Evolutionary conservation across 441 rosid species (phyloP).

Genomic region (Metrosideros polymorpha): DNA sequence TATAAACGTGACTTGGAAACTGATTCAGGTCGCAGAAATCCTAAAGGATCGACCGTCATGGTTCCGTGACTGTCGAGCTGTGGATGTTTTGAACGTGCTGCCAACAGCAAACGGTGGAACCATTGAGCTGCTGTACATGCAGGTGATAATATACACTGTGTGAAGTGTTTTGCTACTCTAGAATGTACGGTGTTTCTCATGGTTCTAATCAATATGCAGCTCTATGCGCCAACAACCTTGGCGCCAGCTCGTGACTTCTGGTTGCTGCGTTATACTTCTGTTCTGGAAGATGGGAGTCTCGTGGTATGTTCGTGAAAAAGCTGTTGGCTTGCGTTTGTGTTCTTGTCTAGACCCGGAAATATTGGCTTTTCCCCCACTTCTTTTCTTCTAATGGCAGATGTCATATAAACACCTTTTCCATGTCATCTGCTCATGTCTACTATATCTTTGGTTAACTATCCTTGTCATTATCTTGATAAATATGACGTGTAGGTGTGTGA

Average conservation of each 20-base stretch:
- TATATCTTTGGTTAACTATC: neutral
- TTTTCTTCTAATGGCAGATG: neutral
- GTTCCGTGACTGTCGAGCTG: slow-evolving; percentile 98
- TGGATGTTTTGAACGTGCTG: slow-evolving; percentile 91
- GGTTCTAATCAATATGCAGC: slow-evolving; percentile 28
- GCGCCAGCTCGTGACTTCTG: slow-evolving; percentile 99
- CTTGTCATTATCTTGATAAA: neutral
- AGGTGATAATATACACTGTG: slow-evolving; percentile 28
- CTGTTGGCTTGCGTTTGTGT: neutral
- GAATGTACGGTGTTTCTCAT: neutral
- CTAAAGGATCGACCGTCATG: slow-evolving; percentile 96
- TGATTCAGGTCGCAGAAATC: slow-evolving; percentile 84
- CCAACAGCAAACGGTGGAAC: slow-evolving; percentile 99
- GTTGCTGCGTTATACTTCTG: slow-evolving; percentile 90
- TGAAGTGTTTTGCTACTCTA: neutral
- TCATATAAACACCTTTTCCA: neutral
- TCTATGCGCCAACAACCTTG: slow-evolving; percentile 94
- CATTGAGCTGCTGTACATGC: slow-evolving; percentile 96
- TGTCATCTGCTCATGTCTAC: neutral
- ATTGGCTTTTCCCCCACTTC: neutral
- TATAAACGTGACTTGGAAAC: neutral
- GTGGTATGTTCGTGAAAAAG: slow-evolving; percentile 46
- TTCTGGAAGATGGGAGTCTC: slow-evolving; percentile 96
- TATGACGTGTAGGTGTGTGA: slow-evolving; percentile 54
- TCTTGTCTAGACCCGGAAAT: neutral